Evolutionary conservation across 495 filamentous ascomycete genomes (phyloP).

Genomic region (Neurospora tetraspora): DNA sequence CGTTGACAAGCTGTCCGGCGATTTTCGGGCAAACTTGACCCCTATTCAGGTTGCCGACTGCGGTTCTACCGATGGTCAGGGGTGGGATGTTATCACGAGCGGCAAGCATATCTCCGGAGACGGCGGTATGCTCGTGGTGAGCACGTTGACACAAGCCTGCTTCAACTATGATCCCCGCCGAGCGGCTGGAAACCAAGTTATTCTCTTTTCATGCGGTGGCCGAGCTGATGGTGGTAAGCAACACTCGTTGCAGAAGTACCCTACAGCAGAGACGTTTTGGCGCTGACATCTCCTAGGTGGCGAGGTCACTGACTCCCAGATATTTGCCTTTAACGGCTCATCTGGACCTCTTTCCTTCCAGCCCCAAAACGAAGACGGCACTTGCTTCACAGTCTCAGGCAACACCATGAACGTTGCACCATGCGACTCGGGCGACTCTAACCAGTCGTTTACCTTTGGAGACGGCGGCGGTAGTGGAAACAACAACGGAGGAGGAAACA

Average conservation of each 20-base stretch:
- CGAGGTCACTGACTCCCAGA: slow-evolving; percentile 38
- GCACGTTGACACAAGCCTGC: slow-evolving; percentile 45
- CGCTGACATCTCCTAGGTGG: slow-evolving; percentile 25
- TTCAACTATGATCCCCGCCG: slow-evolving; percentile 44
- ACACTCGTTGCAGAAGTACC: background rate
- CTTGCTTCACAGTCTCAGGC: slow-evolving; percentile 37
- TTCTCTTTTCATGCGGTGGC: slow-evolving; percentile 47
- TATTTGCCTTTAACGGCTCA: slow-evolving; percentile 34
- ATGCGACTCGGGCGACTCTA: slow-evolving; percentile 31
- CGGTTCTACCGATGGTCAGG: slow-evolving; percentile 37
- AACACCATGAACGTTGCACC: slow-evolving; percentile 34
- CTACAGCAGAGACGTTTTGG: background rate
- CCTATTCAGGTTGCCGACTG: slow-evolving; percentile 41
- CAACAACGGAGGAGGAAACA: slow-evolving; percentile 6
- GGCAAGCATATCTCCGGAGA: slow-evolving; percentile 39
- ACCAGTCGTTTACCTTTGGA: slow-evolving; percentile 39
- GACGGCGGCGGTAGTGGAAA: slow-evolving; percentile 3
- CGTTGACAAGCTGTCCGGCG: slow-evolving; percentile 43
- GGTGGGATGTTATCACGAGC: slow-evolving; percentile 44
- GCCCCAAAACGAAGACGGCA: slow-evolving; percentile 32
- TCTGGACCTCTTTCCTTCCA: slow-evolving; percentile 31
- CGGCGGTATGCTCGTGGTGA: slow-evolving; percentile 40
- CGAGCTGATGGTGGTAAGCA: slow-evolving; percentile 39
- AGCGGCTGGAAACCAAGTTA: slow-evolving; percentile 34
- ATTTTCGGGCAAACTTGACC: slow-evolving; percentile 48